Percentiles rank a stretch among this genome's conserved stretches.
These are phyloP conservation scores for Skeletonema marinoi DNA, from an alignment of 108 stramenopile species.

Conservation along the genomic window DNA sequence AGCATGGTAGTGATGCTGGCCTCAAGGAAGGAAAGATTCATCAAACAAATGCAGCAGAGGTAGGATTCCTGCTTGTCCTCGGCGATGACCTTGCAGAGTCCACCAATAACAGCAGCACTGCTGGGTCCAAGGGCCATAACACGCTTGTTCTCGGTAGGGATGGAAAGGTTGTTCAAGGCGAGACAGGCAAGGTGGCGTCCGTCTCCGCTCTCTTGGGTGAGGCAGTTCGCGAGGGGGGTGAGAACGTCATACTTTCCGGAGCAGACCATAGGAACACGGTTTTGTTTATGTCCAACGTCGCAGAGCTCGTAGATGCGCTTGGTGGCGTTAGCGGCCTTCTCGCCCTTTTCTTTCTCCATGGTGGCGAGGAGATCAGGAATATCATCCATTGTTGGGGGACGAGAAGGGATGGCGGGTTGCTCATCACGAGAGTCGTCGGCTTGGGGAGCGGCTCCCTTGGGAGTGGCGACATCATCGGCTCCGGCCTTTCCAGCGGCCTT, in stretches of 20 bases:
- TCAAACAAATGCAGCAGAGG: conserved; percentile 93
- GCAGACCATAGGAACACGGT: conserved; percentile 94
- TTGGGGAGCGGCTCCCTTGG: not conserved
- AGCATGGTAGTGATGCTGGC: conserved; percentile 87
- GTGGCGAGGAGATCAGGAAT: conserved; percentile 88
- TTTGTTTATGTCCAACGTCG: conserved; percentile 93
- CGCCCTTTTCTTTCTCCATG: conserved; percentile 85
- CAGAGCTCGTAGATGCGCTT: conserved; percentile 92
- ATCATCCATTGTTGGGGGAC: conserved; percentile 85
- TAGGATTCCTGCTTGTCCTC: conserved; percentile 93
- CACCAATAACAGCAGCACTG: conserved; percentile 85
- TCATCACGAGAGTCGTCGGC: conserved; percentile 16
- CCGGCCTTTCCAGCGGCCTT: conserved; percentile 16
- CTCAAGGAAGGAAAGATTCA: conserved; percentile 94
- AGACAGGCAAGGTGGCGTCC: conserved; percentile 91
- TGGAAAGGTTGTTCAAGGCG: conserved; percentile 91
- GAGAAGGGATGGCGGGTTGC: conserved; percentile 4
- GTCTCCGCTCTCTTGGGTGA: conserved; percentile 89
- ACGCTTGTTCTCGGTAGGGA: conserved; percentile 93
- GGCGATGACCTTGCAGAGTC: conserved; percentile 89
- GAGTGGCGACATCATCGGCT: not conserved
- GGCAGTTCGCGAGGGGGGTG: conserved; percentile 85
- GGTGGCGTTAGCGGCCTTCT: conserved; percentile 86
- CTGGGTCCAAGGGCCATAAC: conserved; percentile 90
- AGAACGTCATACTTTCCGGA: conserved; percentile 88